Conservation (phyloP, 202 grass and related monocot genomes). For the Saccharum hybrid region DNA sequence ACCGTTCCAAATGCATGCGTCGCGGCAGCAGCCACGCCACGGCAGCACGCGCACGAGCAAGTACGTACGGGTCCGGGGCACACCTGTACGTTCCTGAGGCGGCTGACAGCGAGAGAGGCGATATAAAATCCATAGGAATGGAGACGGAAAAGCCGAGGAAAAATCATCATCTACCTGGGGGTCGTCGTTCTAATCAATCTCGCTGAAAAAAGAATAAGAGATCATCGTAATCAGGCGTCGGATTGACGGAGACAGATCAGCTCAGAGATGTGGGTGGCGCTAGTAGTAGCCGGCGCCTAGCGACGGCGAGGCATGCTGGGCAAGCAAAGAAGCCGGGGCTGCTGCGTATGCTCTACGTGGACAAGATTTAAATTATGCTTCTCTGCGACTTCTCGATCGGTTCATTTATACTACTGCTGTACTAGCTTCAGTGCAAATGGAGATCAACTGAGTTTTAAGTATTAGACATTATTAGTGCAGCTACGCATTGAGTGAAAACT, state of each 20-base stretch:
- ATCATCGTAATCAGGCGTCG: not conserved
- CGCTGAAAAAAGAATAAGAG: not conserved
- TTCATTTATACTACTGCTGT: not conserved
- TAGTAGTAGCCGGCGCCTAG: not conserved
- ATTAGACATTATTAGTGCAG: too few relatives aligned
- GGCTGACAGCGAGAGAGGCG: not conserved
- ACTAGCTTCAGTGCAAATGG: not conserved
- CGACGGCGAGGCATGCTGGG: not conserved
- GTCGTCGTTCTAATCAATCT: not conserved
- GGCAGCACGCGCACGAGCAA: not conserved
- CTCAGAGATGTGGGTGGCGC: not conserved
- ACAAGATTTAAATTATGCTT: not conserved
- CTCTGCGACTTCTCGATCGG: not conserved
- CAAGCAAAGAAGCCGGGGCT: not conserved
- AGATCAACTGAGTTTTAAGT: not conserved
- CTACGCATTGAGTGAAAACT: too few relatives aligned
- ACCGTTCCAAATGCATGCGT: not conserved
- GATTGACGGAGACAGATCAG: not conserved
- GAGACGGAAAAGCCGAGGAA: constrained; percentile 4
- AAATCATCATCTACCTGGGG: not conserved
- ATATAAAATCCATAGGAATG: not conserved
- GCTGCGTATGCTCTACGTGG: not conserved
- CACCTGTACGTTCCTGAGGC: not conserved
- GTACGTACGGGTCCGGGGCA: not conserved
- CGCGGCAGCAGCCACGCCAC: not conserved